Evolutionary conservation across 2,329 filamentous ascomycete species (phyloP), one percentile per base, ranked within the genome.

Genomic region (Exophiala alcalophila): DNA sequence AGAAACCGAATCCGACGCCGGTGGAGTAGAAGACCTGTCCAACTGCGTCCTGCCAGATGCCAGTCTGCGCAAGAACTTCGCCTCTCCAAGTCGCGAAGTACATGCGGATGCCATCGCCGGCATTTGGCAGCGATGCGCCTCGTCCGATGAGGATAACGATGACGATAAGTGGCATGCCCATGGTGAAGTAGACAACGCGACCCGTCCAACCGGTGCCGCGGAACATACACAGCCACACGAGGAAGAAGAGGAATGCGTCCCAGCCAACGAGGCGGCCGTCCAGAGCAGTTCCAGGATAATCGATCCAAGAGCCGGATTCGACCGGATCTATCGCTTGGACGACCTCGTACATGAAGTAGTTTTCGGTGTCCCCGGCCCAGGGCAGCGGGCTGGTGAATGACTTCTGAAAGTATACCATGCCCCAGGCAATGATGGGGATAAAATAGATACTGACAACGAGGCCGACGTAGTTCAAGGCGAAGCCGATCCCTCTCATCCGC

Each of bases 11-110:
- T 1, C 74, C 76, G 19, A 79, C 72, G 3, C 76, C 76, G 0
- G 73, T 78, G 0, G 73, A 77, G 60, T 78, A 79, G 59, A 80
- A 79, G 32, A 79, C 75, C 47, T 80, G 77, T 2, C 76, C 76
- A 5, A 72, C 70, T 2, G 76, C 77, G n/a, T 72, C 75, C 56
- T 80, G 76, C 76, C 77, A 80, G 1, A 80, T 68, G 0, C 65
- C 66, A 0, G 74, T 74, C 0, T 65, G 66, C 4, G 66, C 70
- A 0, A 80, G 64, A 50, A 77, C 65, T 4, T 65, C 65, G 9
- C 72, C 65, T 50, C 74, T 65, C 74, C 68, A 72, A 3, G 67
- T 70, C 2, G 62, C 65, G 64, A 65, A 72, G n/a, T 68, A 54
- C 0, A 78, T 64, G 42, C 65, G 69, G 23, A 79, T 64, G 4